Base-by-base conservation (phyloP, 805 yeast species). In the Zygosaccharomyces kombuchaensis region DNA sequence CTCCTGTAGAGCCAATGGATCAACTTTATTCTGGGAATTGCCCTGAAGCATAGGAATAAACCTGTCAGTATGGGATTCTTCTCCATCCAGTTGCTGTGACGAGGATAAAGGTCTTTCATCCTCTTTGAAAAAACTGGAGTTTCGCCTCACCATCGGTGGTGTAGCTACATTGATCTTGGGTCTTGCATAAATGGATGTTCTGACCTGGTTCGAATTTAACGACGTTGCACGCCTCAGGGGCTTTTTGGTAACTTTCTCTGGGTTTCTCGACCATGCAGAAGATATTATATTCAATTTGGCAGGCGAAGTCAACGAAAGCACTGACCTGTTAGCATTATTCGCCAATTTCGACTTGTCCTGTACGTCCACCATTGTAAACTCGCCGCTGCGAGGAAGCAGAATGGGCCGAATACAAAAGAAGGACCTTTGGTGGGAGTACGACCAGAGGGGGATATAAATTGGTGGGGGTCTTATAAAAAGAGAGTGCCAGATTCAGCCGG, bases 21-120 rank as follows among this genome's bases (percentile, higher is more conserved):
- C 65, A 8, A 58, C 57, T 40, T 55, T 58, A 30, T 51, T 56
- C 31, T 53, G 62, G 9, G 79, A 72, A 1, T 75, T 69, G 13
- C 74, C 66, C 54, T 73, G 77, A 40, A 82, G 60, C 26, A 78
- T 67, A 2, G 87, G 87, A 40, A 82, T 80, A 56, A 79, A 82
- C 47, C 87, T 65, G 55, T 82, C 87, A 7, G 76, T 67, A 63
- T 63, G 43, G 12, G 45, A 29, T 62, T 57, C 56, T 25, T 53
- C 48, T n/a, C 56, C 36, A 29, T 55, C 58, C 34, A 40, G 47
- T 10, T 25, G 30, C 16, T 40, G 36, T 9, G 51, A 42, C 7
- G 52, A 34, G 9, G 40, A 40, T 51, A 55, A 27, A 45, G 47
- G 36, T 29, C 36, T 51, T 21, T 61, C 65, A 44, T 53, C 63